Base-by-base conservation (phyloP, 192 early-diverging fungal species). In the Umbelopsis sp. region DNA sequence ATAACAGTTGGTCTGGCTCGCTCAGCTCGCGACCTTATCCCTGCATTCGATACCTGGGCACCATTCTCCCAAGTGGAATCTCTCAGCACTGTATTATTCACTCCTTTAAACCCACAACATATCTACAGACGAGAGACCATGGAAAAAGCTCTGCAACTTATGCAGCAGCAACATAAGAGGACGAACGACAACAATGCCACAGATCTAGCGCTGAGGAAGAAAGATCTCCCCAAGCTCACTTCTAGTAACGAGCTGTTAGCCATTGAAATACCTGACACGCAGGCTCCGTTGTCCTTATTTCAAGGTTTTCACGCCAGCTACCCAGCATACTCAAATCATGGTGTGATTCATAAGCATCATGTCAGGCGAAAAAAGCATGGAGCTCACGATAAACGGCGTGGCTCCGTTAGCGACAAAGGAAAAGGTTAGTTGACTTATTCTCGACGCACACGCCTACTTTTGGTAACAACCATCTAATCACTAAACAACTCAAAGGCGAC, bases 241-340 rank as follows among this genome's bases (percentile, higher is more conserved):
- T 73, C 75, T 0, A 80, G 80, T 15, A 74, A 79, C 22, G 72
- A 76, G 23, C 55, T 86, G 6, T 49, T 85, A 20, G 45, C 71
- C 7, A 75, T 78, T 18, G 86, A 86, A 16, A 84, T 88, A 51
- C 86, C 86, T 22, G 86, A 84, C 45, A 76, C 86, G 15, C 80
- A 64, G 16, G 74, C 81, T 12, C 74, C 81, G 6, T 76, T 88
- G 10, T 88, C 87, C 8, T 64, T 88, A 25, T 85, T 86, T 50
- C 83, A 86, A 66, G 82, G 87, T 4, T 88, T 84, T 55, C 79
- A 81, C 22, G 80, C 82, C 16, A 74, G 85, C 13, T 88, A 82
- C 78, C 82, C 83, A 35, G 79, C 81, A 18, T 82, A 78, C 69
- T 72, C 75, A 49, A 77, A 76, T 37, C 75, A 83, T 46, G 46